These are phyloP conservation scores for Sporothrix dimorphospora DNA, from an alignment of 2,329 filamentous ascomycete species.

Conservation along the genomic window DNA sequence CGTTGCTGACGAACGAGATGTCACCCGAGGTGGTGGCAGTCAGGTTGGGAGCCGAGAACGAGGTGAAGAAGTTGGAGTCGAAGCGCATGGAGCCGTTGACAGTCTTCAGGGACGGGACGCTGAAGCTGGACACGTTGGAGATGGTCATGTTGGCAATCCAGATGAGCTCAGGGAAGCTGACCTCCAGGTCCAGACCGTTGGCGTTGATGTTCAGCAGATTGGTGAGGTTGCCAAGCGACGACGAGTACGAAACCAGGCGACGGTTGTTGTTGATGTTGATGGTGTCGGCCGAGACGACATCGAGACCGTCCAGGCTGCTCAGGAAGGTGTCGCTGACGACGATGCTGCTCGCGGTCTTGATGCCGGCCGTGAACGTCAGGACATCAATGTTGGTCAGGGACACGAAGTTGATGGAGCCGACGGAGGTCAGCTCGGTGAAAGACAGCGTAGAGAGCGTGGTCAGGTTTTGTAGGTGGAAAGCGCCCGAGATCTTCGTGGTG, in stretches of 20 bases:
- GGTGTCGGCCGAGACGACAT: constrained; percentile 69
- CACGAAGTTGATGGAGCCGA: constrained; percentile 70
- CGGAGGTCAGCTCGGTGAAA: constrained; percentile 66
- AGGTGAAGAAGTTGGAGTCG: constrained; percentile 73
- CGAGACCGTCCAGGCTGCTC: constrained; percentile 76
- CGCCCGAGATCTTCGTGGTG: constrained; percentile 67
- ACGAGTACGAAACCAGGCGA: constrained; percentile 73
- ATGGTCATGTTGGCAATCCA: constrained; percentile 81
- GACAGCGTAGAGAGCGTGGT: constrained; percentile 69
- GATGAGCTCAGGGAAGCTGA: constrained; percentile 77
- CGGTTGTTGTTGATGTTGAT: constrained; percentile 92
- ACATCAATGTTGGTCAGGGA: constrained; percentile 66
- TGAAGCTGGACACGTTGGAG: constrained; percentile 75
- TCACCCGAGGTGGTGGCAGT: constrained; percentile 64
- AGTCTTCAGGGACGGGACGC: constrained; percentile 69
- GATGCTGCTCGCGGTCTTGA: constrained; percentile 70
- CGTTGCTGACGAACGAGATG: constrained; percentile 67
- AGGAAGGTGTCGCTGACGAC: constrained; percentile 86
- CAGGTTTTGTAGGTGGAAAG: constrained; percentile 70
- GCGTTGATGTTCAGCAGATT: constrained; percentile 71
- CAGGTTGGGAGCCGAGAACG: constrained; percentile 69
- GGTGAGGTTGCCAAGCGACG: constrained; percentile 76
- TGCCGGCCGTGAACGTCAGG: constrained; percentile 52
- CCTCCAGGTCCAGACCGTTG: constrained; percentile 73
- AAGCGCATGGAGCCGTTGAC: constrained; percentile 83